Evolutionary conservation across 1,284 basidiomycete species (phyloP).

Genomic region (Marasmius fiardii): DNA sequence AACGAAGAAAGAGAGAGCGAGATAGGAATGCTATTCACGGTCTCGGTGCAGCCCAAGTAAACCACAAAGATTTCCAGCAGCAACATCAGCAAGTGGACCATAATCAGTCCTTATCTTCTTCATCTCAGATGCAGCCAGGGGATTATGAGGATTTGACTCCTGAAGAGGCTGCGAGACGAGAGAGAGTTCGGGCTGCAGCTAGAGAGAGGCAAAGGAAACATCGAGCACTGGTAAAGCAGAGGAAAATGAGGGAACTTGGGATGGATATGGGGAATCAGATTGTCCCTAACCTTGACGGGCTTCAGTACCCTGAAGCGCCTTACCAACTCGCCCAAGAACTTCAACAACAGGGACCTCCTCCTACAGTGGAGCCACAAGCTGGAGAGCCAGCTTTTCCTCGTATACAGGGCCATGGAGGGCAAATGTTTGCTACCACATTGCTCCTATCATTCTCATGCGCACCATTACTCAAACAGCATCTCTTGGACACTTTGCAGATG

Average conservation of each 20-base stretch:
- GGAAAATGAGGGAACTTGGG: slow-evolving; percentile 74
- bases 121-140: background rate
- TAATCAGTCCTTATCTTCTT: background rate
- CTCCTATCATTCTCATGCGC: slow-evolving; percentile 9
- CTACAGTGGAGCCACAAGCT: slow-evolving; percentile 15
- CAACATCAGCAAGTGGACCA: background rate
- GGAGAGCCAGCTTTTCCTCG: slow-evolving; percentile 34
- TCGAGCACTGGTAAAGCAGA: slow-evolving; percentile 69
- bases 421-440: slow-evolving; percentile 9
- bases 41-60: background rate
- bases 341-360: slow-evolving; percentile 12
- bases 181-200: slow-evolving; percentile 67
- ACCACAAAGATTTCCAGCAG: background rate
- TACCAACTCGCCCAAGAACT: background rate
- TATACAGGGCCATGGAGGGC: slow-evolving; percentile 39
- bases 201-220: slow-evolving; percentile 78
- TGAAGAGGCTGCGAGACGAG: slow-evolving; percentile 62
- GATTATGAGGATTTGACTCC: slow-evolving; percentile 39
- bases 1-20: slow-evolving; percentile 73
- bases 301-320: background rate
- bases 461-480: slow-evolving; percentile 9
- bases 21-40: slow-evolving; percentile 34
- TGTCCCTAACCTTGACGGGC: slow-evolving; percentile 2
- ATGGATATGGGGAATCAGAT: slow-evolving; percentile 72
- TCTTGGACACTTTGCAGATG: slow-evolving; percentile 8